Conservation (phyloP, 257 asterid species). For the Galeopsis tetrahit region DNA sequence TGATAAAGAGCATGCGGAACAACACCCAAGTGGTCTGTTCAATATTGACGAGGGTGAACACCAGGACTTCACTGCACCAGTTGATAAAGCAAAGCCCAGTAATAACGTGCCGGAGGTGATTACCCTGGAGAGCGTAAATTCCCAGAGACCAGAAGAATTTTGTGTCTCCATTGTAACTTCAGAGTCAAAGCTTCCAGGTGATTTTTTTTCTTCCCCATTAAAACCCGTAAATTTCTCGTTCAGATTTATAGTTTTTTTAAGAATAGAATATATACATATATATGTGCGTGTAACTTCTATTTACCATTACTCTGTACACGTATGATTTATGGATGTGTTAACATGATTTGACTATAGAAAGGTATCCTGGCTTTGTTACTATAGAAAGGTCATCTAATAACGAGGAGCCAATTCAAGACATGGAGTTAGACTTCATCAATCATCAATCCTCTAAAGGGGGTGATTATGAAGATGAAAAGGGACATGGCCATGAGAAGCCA, state of each 20-base stretch:
- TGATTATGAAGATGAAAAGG: constrained; percentile 29
- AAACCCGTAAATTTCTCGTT: constrained; percentile 14
- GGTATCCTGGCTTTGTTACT: neutral
- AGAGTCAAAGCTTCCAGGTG: constrained; percentile 53
- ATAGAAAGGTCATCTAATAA: constrained; percentile 14
- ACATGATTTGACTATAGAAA: constrained; percentile 25
- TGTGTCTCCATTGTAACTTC: constrained; percentile 49
- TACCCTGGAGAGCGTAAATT: constrained; percentile 36
- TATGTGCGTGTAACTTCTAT: neutral
- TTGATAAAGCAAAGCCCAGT: constrained; percentile 34
- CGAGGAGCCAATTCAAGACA: constrained; percentile 17
- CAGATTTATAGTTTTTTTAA: neutral
- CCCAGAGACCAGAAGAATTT: constrained; percentile 37
- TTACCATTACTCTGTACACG: neutral
- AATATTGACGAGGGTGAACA: constrained; percentile 38
- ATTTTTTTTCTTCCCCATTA: constrained; percentile 34
- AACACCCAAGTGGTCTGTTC: constrained; percentile 16
- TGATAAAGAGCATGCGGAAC: constrained; percentile 34
- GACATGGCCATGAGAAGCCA: constrained; percentile 34
- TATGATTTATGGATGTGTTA: constrained; percentile 16
- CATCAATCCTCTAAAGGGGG: constrained; percentile 29
- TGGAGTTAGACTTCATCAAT: constrained; percentile 12
- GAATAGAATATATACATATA: neutral
- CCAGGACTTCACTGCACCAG: constrained; percentile 33
- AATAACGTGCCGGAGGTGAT: constrained; percentile 36